Evolutionary conservation across 2,329 filamentous ascomycete species (phyloP).

Genomic region (Pseudogymnoascus sp.): DNA sequence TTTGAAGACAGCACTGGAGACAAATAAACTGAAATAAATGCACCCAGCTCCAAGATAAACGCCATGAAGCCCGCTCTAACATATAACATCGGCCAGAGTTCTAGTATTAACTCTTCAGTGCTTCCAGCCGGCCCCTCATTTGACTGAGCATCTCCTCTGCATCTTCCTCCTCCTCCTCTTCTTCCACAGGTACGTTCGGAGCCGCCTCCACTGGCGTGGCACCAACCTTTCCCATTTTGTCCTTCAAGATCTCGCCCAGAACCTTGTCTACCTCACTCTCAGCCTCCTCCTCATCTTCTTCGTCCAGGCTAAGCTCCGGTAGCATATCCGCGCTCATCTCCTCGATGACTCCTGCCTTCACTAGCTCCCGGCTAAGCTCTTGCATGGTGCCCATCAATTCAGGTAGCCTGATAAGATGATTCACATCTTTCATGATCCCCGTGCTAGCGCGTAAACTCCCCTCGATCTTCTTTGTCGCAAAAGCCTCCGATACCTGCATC

Average conservation of each 20-base stretch:
- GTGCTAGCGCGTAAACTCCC: conserved; percentile 81
- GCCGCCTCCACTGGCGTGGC: conserved; percentile 50
- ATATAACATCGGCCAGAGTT: conserved; percentile 2
- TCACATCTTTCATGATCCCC: conserved; percentile 96
- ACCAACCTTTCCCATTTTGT: conserved; percentile 63
- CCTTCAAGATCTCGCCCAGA: conserved; percentile 82
- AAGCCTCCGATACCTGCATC: conserved; percentile 97
- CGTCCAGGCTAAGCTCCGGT: conserved; percentile 67
- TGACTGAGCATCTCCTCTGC: conserved; percentile 86
- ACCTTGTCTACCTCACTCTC: conserved; percentile 89
- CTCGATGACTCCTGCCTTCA: conserved; percentile 94
- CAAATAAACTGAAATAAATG: neutral
- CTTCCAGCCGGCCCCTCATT: conserved; percentile 88
- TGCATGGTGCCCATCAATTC: conserved; percentile 86
- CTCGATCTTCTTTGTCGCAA: conserved; percentile 92
- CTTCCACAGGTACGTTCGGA: conserved; percentile 43
- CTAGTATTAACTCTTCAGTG: conserved; percentile 71
- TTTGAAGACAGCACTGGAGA: neutral
- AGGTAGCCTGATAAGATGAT: conserved; percentile 74
- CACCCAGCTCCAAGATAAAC: neutral
- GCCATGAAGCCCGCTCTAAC: conserved; percentile 5
- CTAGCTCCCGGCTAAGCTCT: conserved; percentile 77
- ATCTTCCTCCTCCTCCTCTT: conserved; percentile 73
- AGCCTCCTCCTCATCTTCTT: conserved; percentile 69
- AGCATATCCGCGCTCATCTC: conserved; percentile 90